Evolutionary conservation across 2,329 filamentous ascomycete genomes (phyloP), one percentile per base, ranked within the genome.

Genomic region (Zasmidium cellare): DNA sequence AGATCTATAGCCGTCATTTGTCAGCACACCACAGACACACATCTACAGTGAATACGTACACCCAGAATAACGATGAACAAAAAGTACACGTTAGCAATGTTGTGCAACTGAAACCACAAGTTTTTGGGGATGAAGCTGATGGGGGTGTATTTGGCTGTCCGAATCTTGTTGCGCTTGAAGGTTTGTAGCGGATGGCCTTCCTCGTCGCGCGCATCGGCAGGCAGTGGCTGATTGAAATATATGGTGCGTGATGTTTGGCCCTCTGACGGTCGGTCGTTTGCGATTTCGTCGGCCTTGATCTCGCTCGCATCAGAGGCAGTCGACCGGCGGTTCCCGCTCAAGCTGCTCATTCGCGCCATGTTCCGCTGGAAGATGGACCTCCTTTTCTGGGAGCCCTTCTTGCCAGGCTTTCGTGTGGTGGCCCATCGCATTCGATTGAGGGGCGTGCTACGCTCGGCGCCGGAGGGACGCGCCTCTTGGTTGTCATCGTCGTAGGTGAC

Each of bases 41-140:
- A 46, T 16, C 14, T 46, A 53, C 50, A 48, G 51, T 35, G 14
- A 18, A 38, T 56, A 83, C 92, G 82, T 87, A 97, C 94, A 70
- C 88, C 87, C 59, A 99, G 84, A 71, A 99, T 96, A 72, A 97
- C 92, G 69, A 93, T 84, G 77, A 97, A 97, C 67, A 97, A 81
- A 83, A 99, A 99, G 78, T 97, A 99, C 54, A 97, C 88, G 75
- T 99, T 99, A 71, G 94, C 94, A 69, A 99, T 89, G 72, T 97
- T 97, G 77, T 99, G 93, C 72, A 99, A 97, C 76, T 99, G 96
- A 65, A 96, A 91, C 86, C 88, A 99, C 71, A 99, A 73, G 76
- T 99, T 97, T 79, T 97, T 97, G 14, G 94, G 94, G 24, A 99
- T 76, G 76, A 99, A 99, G 59, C 90, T 96, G 63, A 99, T 76